Percentiles rank a stretch among this genome's conserved stretches.
Conservation (phyloP, 2,329 filamentous ascomycete genomes). For the Chrysosporium queenslandicum region DNA sequence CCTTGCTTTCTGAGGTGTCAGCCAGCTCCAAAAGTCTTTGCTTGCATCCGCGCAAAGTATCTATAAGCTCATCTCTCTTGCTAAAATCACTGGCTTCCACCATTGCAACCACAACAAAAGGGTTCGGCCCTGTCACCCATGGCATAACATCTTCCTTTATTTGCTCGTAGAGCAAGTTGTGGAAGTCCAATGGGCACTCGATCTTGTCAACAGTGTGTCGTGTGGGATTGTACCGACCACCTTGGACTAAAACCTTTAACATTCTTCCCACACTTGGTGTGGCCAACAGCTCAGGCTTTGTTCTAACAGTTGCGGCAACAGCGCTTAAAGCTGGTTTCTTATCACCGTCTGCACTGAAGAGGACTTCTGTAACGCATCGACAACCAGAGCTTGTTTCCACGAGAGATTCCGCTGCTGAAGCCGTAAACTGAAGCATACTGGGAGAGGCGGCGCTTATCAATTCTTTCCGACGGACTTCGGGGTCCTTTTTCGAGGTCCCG, state of each 20-base stretch:
- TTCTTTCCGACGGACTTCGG: constrained; percentile 63
- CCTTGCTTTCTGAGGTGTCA: constrained; percentile 18
- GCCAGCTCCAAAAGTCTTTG: constrained; percentile 52
- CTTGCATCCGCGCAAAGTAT: constrained; percentile 62
- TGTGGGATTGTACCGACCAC: constrained; percentile 71
- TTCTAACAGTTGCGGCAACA: constrained; percentile 42
- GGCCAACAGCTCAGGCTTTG: constrained; percentile 45
- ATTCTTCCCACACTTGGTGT: constrained; percentile 63
- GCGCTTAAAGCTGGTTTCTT: constrained; percentile 65
- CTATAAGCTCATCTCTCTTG: constrained; percentile 55
- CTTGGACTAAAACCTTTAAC: constrained; percentile 83
- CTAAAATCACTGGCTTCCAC: constrained; percentile 65
- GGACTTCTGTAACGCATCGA: constrained; percentile 72
- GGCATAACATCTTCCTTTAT: constrained; percentile 64
- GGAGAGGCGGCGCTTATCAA: constrained; percentile 64
- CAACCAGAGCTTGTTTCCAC: constrained; percentile 70
- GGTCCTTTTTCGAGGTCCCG: constrained; percentile 86
- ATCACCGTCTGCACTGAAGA: constrained; percentile 66
- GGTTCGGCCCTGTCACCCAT: constrained; percentile 80
- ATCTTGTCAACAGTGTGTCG: constrained; percentile 60
- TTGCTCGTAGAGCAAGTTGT: constrained; percentile 66
- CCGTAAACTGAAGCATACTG: constrained; percentile 63
- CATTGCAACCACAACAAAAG: constrained; percentile 75
- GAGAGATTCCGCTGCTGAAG: constrained; percentile 56
- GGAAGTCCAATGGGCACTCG: constrained; percentile 70